Evolutionary conservation across 176 grass and related monocot genomes (phyloP), one percentile per base, ranked within the genome.

Genomic region (Musa itinerans): DNA sequence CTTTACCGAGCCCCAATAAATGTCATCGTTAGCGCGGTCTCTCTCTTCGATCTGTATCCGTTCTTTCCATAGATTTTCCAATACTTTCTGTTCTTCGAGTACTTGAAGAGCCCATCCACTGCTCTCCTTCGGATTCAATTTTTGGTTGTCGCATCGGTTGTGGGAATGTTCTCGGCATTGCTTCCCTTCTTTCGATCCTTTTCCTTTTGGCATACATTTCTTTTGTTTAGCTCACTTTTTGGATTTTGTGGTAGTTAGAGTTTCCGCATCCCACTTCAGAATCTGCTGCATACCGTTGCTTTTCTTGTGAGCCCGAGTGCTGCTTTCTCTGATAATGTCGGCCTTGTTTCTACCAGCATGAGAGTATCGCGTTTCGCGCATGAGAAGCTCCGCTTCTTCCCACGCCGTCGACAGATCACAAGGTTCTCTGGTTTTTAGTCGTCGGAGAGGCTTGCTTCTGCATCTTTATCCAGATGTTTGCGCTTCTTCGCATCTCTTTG

Each of bases 241-340:
- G 74, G 74, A 76, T 63, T 63, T 13, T 10, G 9, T 76, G 21
- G 53, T n/a, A 3, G 21, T 54, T 24, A 23, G 48, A 51, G 8
- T 22, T 53, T 19, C 11, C 26, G 52, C 22, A 54, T 54, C 11
- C 21, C 49, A 24, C 75, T 66, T 19, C 1, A 8, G 23, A 52
- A 48, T 55, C 50, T 78, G 53, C 14, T 54, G 10, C 22, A 8
- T n/a, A 52, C 58, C 20, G 12, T 52, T 16, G 43, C 56, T 63
- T 71, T 64, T 63, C 48, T 64, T 63, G 57, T 53, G 76, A 78
- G 63, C 50, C 76, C 50, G 25, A 43, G 48, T 79, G 77, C 53
- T 69, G 27, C 65, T 70, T 69, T 50, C 65, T 20, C 50, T 50
- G 25, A 54, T 21, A 13, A 63, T 72, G 29, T 72, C n/a, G 11